Conservation (phyloP, 2,329 filamentous ascomycete species). For the Didymella sp. region DNA sequence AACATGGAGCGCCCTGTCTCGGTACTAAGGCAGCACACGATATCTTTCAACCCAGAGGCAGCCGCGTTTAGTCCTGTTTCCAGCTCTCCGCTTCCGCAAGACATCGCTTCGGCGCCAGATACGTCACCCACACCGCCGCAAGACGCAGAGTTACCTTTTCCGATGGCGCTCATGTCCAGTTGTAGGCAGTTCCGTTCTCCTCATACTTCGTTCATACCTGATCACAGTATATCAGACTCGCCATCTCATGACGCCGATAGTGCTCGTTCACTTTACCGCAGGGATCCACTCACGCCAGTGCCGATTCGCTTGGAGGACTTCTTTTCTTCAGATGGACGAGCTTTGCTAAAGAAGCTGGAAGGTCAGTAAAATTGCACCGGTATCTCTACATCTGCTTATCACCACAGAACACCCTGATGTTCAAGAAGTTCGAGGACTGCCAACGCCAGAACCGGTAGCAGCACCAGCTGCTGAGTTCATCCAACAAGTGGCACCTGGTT, state of each 20-base stretch:
- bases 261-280: not conserved
- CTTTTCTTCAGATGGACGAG: not conserved
- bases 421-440: not conserved
- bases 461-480: not conserved
- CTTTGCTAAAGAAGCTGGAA: slow-evolving; percentile 5
- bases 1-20: slow-evolving; percentile 6
- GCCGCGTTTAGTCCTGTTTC: slow-evolving; percentile 15
- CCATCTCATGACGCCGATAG: not conserved
- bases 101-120: not conserved
- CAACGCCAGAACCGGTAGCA: not conserved
- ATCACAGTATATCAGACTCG: not conserved
- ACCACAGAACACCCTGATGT: not conserved
- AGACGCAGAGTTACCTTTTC: not conserved
- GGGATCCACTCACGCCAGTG: not conserved
- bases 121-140: not conserved
- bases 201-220: not conserved
- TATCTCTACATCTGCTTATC: not conserved
- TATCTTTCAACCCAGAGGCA: slow-evolving; percentile 21
- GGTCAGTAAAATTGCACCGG: not conserved
- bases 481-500: not conserved
- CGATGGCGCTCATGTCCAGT: slow-evolving; percentile 13
- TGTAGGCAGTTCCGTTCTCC: not conserved
- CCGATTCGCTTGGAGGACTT: slow-evolving; percentile 2
- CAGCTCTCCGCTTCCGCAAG: not conserved
- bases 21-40: not conserved